Base-by-base conservation (phyloP, 495 filamentous ascomycete genomes). In the Penicillium macrosclerotiorum region DNA sequence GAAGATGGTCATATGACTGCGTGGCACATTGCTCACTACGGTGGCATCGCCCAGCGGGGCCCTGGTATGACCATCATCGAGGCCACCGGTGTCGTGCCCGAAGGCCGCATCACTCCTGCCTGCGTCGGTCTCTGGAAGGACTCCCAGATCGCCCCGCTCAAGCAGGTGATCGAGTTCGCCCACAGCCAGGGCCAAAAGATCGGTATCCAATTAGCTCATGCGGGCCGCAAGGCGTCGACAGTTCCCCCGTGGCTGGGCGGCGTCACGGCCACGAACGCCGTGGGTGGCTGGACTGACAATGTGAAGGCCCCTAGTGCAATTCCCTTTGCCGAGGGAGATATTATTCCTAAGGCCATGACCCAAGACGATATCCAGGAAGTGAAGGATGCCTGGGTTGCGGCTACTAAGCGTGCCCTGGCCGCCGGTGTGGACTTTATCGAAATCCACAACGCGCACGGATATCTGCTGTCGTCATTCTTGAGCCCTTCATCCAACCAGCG, bases 91-190 rank as follows among this genome's bases (percentile, higher is more conserved):
- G 84, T 92, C 6, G 59, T 73, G 1, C 72, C 87, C 6, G 73
- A 89, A 47, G 88, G 88, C n/a, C 74, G 88, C 3, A 91, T 92
- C 66, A 83, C 85, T 1, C 88, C 88, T 0, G 72, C 87, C 47
- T 82, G 84, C 52, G 58, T 71, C 2, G 88, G 88, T 5, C 60
- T 92, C 13, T 93, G 87, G 88, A 72, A 80, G 35, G 88, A 92
- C 59, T 73, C 69, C 1, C 88, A 90, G 46, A 80, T 89, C 51
- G 80, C 68, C 19, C 76, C 75, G 1, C 52, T 90, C 43, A 74
- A 71, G 50, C 65, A 76, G 13, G 72, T 86, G 38, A 70, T 81
- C 20, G 83, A 89, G 32, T 89, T 90, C 51, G 80, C 78, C 4
- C 85, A 91, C 63, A 76, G 73, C 49, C 88, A 90, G 64, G 69